Percentiles rank a stretch among this genome's conserved stretches.
Conservation (phyloP, 305 asterid genomes). For the Ilex paraguariensis region DNA sequence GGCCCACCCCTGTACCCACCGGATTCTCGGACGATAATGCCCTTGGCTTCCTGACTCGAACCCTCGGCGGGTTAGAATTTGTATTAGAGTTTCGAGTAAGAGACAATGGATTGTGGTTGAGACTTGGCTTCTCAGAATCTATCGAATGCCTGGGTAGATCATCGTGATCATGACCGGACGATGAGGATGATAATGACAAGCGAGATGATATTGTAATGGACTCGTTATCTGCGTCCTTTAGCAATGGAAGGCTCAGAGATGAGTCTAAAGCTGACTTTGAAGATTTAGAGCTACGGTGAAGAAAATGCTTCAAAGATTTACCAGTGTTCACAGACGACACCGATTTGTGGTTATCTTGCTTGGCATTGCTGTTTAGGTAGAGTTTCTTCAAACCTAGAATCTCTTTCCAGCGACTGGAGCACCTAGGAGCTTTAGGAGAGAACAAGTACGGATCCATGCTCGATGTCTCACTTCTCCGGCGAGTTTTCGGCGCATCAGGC, state of each 20-base stretch:
- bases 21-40: slow-evolving; percentile 36
- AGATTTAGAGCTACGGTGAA: not conserved
- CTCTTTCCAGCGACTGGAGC: not conserved
- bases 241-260: slow-evolving; percentile 24
- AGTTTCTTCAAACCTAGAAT: slow-evolving; percentile 9
- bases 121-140: slow-evolving; percentile 20
- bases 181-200: slow-evolving; percentile 6
- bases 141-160: slow-evolving; percentile 11
- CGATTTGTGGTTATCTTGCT: slow-evolving; percentile 6
- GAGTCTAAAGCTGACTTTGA: not conserved
- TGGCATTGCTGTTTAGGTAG: slow-evolving; percentile 11
- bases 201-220: slow-evolving; percentile 18
- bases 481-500: slow-evolving; percentile 36
- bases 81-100: not conserved
- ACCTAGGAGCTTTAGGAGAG: not conserved
- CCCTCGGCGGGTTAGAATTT: slow-evolving; percentile 9
- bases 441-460: slow-evolving; percentile 7
- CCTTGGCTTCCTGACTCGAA: slow-evolving; percentile 17
- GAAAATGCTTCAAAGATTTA: not conserved
- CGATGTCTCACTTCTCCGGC: slow-evolving; percentile 49
- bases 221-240: slow-evolving; percentile 19
- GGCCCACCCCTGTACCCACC: slow-evolving; percentile 1
- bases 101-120: not conserved
- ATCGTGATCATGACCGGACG: slow-evolving; percentile 23
- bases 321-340: no score